A percentile compares a stretch with the other conserved stretches of the same genome.
These are phyloP conservation scores for Gynochthodes officinalis DNA, from an alignment of 257 asterid species.

Conservation along the genomic window DNA sequence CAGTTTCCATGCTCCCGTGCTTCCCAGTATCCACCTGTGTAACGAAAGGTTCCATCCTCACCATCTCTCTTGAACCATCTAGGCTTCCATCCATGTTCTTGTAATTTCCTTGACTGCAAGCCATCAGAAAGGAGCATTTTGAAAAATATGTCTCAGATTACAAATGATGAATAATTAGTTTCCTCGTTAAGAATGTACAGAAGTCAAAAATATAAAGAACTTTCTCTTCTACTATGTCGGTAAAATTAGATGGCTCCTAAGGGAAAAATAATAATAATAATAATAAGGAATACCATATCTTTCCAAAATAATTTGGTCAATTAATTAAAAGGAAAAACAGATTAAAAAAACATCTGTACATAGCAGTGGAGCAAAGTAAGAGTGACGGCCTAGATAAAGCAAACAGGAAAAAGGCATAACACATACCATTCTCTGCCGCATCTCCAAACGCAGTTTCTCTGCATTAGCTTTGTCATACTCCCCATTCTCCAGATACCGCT, in stretches of 20 bases:
- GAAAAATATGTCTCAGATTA: neutral
- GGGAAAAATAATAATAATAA: no score
- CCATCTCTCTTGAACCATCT: conserved; percentile 70
- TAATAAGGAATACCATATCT: no score
- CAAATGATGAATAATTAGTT: neutral
- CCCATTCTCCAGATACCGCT: conserved; percentile 83
- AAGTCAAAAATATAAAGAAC: no score
- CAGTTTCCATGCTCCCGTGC: conserved; percentile 67
- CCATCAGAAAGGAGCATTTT: neutral
- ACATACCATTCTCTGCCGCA: conserved; percentile 80
- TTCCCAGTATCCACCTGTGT: conserved; percentile 87
- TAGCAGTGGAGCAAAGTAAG: no score
- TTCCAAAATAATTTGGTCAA: neutral
- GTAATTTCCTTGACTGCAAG: conserved; percentile 81
- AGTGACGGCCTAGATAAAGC: neutral
- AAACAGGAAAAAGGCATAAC: neutral
- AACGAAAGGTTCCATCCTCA: conserved; percentile 60
- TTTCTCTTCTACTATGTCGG: neutral
- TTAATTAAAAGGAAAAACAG: neutral
- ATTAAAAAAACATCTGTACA: neutral
- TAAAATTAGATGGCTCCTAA: neutral
- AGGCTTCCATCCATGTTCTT: conserved; percentile 93
- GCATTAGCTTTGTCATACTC: conserved; percentile 82
- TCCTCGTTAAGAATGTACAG: neutral
- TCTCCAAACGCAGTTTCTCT: conserved; percentile 85